phyloP scores from a whole-genome alignment of 352 stramenopile species.

The Phytophthora niederhauseri region DNA sequence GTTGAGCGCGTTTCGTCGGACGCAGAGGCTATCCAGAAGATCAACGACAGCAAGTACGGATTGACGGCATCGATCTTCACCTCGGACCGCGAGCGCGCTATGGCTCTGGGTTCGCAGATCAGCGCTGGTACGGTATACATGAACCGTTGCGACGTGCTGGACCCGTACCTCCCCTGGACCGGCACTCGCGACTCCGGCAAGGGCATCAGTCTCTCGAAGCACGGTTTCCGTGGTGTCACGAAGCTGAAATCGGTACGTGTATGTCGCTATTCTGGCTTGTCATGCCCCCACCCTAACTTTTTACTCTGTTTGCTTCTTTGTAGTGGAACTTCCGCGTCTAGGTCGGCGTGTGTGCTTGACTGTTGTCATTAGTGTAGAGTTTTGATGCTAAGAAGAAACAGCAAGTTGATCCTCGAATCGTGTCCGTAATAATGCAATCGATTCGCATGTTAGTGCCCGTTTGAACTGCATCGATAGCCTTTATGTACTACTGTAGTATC shows the following conservation, averaged over 20 bases:
- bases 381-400: constrained; percentile 4
- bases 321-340: constrained; percentile 82
- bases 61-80: constrained; percentile 83
- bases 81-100: constrained; percentile 56
- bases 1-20: constrained; percentile 76
- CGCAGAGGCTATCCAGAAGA: constrained; percentile 72
- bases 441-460: neutral
- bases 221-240: constrained; percentile 80
- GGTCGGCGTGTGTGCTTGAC: constrained; percentile 10
- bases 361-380: neutral
- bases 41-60: constrained; percentile 85
- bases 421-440: neutral
- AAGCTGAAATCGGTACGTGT: constrained; percentile 75
- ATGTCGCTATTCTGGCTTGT: neutral
- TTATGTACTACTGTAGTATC: no score
- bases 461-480: neutral
- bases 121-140: constrained; percentile 84
- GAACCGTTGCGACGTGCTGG: constrained; percentile 86
- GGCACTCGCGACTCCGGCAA: constrained; percentile 82
- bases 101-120: constrained; percentile 59
- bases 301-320: constrained; percentile 12
- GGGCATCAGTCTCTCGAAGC: constrained; percentile 81
- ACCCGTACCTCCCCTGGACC: constrained; percentile 85
- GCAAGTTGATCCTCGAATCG: constrained; percentile 3
- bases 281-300: constrained; percentile 11